phyloP scores from a whole-genome alignment of 2,329 filamentous ascomycete species.

The Pestalotiopsis sp. region DNA sequence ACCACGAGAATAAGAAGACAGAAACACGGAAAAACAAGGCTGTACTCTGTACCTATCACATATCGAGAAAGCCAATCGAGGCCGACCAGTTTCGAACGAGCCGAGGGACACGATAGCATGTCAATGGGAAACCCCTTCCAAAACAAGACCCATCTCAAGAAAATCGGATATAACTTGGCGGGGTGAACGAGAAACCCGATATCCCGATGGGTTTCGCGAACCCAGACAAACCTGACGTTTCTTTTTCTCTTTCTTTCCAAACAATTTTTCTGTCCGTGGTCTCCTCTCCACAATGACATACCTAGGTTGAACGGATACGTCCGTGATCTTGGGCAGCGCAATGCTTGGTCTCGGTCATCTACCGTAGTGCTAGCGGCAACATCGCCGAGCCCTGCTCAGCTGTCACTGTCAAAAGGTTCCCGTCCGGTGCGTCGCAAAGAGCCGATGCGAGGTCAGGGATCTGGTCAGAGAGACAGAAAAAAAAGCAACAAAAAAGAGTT shows the following conservation, averaged over 20 bases:
- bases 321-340: too few species aligned
- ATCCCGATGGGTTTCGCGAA: background rate
- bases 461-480: background rate
- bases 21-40: too few species aligned
- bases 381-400: background rate
- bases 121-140: background rate
- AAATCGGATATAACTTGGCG: background rate
- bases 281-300: background rate
- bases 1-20: background rate
- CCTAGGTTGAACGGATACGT: too few species aligned
- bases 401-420: background rate
- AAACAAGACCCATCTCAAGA: background rate
- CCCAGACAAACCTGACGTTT: background rate
- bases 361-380: background rate
- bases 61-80: too few species aligned
- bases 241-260: background rate
- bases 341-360: too few species aligned
- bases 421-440: background rate
- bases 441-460: background rate
- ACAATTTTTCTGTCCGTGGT: background rate
- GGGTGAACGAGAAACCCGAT: background rate
- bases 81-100: too few species aligned
- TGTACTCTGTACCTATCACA: too few species aligned
- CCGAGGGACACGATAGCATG: too few species aligned
- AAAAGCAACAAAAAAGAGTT: background rate